Conservation (phyloP, 768 basidiomycete species). For the Suillus lakei region DNA sequence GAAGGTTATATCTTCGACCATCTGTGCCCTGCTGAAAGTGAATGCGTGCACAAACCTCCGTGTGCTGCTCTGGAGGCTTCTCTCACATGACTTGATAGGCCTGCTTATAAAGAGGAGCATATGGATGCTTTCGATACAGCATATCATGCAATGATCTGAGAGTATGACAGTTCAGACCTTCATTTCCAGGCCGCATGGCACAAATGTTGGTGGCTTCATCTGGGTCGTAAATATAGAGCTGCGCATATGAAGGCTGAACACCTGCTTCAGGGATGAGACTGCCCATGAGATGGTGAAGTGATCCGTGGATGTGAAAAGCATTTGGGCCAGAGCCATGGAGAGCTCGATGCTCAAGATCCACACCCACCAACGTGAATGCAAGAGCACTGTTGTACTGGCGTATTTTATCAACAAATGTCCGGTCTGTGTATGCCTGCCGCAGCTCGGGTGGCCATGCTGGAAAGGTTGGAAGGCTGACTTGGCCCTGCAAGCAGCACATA, state of each 20-base stretch:
- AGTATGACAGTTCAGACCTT: slow-evolving; percentile 18
- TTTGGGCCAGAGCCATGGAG: slow-evolving; percentile 36
- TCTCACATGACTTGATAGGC: slow-evolving; percentile 36
- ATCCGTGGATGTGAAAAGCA: slow-evolving; percentile 40
- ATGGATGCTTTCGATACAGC: slow-evolving; percentile 27
- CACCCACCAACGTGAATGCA: slow-evolving; percentile 44
- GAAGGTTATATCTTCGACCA: slow-evolving; percentile 46
- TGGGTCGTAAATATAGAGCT: slow-evolving; percentile 49
- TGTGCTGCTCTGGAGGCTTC: slow-evolving; percentile 21
- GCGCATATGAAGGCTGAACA: slow-evolving; percentile 36
- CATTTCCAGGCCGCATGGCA: slow-evolving; percentile 23
- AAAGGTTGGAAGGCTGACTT: slow-evolving; percentile 27
- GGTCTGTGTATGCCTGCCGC: slow-evolving; percentile 20
- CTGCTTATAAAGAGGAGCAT: slow-evolving; percentile 35
- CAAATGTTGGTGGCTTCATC: slow-evolving; percentile 34
- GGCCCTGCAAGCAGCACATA: slow-evolving; percentile 32
- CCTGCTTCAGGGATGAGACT: slow-evolving; percentile 31
- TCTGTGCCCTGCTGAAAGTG: slow-evolving; percentile 25
- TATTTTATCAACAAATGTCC: slow-evolving; percentile 39
- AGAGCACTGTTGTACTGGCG: slow-evolving; percentile 47
- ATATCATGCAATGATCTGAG: slow-evolving; percentile 31
- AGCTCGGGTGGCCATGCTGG: slow-evolving; percentile 20
- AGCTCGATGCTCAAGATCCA: slow-evolving; percentile 32
- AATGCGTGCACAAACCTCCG: slow-evolving; percentile 16
- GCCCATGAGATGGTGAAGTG: slow-evolving; percentile 42